Base-by-base conservation (phyloP, 805 yeast genomes). In the Candida mattraensis region DNA sequence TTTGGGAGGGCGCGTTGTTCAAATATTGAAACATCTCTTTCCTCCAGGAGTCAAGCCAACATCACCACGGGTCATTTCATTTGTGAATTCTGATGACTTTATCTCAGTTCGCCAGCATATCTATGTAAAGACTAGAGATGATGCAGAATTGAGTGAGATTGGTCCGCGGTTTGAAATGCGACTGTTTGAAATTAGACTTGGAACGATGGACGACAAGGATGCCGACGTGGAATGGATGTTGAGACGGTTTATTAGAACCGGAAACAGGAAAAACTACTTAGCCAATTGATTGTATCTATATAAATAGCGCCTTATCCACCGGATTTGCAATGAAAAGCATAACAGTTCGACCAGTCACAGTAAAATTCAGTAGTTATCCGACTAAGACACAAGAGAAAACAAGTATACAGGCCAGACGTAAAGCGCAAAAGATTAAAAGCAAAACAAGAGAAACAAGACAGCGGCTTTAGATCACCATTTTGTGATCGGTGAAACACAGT, bases 81-180 rank as follows among this genome's bases (percentile, higher is more conserved):
- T 93, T 66, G 79, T 85, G 27, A 93, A 93, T 59, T 74, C 78
- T 36, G 95, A 87, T 30, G 99, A 93, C 64, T 93, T 79, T 56
- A 91, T 93, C 42, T 78, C 88, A 43, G 97, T 93, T 5, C 76
- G 99, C 61, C 99, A 93, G 56, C 99, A 93, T 58, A 83, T 93
- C 1, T 93, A 85, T 58, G 96, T 88, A 5, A 82, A 78, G 56
- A 87, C 96, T 0, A 81, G 83, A 49, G 96, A 88, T 44, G 75
- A 74, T 12, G 96, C 88, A 2, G 98, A 93, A 59, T 64, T 93
- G 38, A 89, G 96, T 40, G 99, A 93, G 60, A 84, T 93, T 23
- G 99, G 99, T 0, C 99, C 99, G n/a, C 71, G 99, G 45, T 93
- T 93, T 53, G 99, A 93, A 63, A 89, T 93, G 98, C 77, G 88